phyloP scores from a whole-genome alignment of 495 filamentous ascomycete genomes.

The Penicillium taxi region DNA sequence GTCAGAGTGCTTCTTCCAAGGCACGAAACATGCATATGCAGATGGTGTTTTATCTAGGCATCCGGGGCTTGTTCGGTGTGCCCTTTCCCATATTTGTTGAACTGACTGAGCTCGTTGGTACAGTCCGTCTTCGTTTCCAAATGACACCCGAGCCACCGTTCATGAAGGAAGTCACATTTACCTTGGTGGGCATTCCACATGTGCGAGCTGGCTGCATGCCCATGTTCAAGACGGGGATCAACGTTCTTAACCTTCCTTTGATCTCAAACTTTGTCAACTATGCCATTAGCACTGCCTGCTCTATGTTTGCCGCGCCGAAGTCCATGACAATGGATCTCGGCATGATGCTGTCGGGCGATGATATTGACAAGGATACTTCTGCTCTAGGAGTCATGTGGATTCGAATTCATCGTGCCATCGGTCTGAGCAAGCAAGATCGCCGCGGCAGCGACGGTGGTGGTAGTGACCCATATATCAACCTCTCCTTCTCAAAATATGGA shows the following conservation, averaged over 20 bases:
- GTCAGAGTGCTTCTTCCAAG: slow-evolving; percentile 60
- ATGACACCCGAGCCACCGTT: slow-evolving; percentile 88
- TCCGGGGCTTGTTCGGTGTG: slow-evolving; percentile 67
- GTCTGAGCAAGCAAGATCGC: slow-evolving; percentile 84
- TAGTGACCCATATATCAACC: slow-evolving; percentile 82
- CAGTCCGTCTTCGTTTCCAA: slow-evolving; percentile 69
- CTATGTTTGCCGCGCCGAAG: slow-evolving; percentile 94
- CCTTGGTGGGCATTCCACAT: slow-evolving; percentile 84
- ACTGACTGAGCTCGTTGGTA: slow-evolving; percentile 76
- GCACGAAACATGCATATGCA: slow-evolving; percentile 97
- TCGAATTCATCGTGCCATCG: slow-evolving; percentile 77
- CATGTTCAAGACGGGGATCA: slow-evolving; percentile 80
- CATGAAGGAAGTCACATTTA: slow-evolving; percentile 85
- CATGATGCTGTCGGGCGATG: slow-evolving; percentile 82
- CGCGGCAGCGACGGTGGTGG: slow-evolving; percentile 79
- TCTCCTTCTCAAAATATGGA: slow-evolving; percentile 76
- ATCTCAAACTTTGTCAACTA: slow-evolving; percentile 97
- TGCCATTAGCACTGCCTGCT: slow-evolving; percentile 77
- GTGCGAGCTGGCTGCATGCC: slow-evolving; percentile 86
- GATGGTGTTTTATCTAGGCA: slow-evolving; percentile 83
- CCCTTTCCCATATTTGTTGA: slow-evolving; percentile 86
- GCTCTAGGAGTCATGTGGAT: slow-evolving; percentile 86
- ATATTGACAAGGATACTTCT: slow-evolving; percentile 78
- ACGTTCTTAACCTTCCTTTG: slow-evolving; percentile 82
- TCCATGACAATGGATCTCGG: slow-evolving; percentile 86